Evolutionary conservation across 768 basidiomycete genomes (phyloP).

Genomic region (Pseudohyphozyma bogoriensis): DNA sequence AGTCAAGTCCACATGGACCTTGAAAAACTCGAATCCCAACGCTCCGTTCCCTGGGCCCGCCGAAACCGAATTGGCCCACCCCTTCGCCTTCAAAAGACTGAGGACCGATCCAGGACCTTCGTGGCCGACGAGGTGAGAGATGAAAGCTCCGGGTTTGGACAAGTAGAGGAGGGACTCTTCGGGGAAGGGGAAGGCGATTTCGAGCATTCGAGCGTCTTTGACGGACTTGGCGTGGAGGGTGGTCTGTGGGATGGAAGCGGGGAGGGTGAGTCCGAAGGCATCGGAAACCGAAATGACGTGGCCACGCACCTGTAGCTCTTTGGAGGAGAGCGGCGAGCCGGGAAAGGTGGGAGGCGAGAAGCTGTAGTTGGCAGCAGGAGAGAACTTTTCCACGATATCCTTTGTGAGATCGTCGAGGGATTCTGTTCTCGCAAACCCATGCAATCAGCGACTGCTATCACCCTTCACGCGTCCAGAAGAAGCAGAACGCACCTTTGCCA

Average conservation of each 20-base stretch:
- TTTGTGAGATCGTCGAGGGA: constrained; percentile 33
- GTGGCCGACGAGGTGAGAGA: constrained; percentile 62
- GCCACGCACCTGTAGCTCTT: constrained; percentile 25
- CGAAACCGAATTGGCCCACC: constrained; percentile 44
- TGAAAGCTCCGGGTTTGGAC: constrained; percentile 68
- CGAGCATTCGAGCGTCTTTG: constrained; percentile 39
- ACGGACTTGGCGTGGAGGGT: constrained; percentile 41
- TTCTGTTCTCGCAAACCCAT: constrained; percentile 17
- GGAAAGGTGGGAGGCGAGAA: constrained; percentile 28
- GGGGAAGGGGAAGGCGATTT: constrained; percentile 42
- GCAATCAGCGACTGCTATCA: neutral
- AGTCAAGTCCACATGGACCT: constrained; percentile 68
- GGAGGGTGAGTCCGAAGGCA: neutral
- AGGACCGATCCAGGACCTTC: constrained; percentile 64
- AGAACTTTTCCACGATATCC: constrained; percentile 33
- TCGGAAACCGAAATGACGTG: no score
- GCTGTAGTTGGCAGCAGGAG: constrained; percentile 30
- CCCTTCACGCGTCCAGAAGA: neutral
- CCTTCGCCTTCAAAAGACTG: constrained; percentile 63
- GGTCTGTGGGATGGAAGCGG: constrained; percentile 28
- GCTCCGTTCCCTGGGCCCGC: constrained; percentile 59
- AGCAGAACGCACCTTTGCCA: constrained; percentile 35
- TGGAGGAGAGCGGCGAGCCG: constrained; percentile 28
- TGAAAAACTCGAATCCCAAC: constrained; percentile 75
- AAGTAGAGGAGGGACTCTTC: constrained; percentile 41